These are phyloP conservation scores for Septoria petroselini DNA, from an alignment of 2,329 filamentous ascomycete genomes.

Conservation along the genomic window DNA sequence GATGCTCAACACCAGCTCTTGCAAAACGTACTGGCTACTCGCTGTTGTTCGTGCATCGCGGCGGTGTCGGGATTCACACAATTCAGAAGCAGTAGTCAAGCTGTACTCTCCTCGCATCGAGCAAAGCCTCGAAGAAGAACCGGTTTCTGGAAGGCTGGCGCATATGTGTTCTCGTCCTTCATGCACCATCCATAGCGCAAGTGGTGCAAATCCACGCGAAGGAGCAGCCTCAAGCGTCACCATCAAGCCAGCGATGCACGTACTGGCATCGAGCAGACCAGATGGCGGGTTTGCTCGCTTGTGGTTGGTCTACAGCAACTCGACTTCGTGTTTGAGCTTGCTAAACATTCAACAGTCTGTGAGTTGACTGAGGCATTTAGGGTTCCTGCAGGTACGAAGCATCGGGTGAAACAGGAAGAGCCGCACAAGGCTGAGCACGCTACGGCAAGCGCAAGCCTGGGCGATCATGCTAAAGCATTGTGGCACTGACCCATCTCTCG, in stretches of 20 bases:
- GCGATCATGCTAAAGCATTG: neutral
- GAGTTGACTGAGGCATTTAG: constrained; percentile 10
- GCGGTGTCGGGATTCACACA: no score
- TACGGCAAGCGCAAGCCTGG: constrained; percentile 5
- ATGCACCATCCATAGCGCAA: neutral
- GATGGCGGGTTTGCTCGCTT: no score
- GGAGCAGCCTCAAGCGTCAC: neutral
- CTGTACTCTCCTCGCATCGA: no score
- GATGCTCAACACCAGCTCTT: no score
- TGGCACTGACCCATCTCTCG: neutral
- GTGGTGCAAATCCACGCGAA: neutral
- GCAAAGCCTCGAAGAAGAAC: no score
- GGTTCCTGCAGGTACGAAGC: constrained; percentile 9
- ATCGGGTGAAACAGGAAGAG: constrained; percentile 16
- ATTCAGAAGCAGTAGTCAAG: no score
- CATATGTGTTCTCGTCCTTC: neutral
- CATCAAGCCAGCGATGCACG: neutral
- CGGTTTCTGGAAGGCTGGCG: no score
- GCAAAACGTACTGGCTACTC: no score
- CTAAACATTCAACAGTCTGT: constrained; percentile 10
- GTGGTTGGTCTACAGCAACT: no score
- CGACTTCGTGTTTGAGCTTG: neutral
- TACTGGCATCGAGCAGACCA: neutral
- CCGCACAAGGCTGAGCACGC: constrained; percentile 5
- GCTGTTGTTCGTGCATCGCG: no score